A percentile compares a stretch with the other conserved stretches of the same genome.
These are phyloP conservation scores for Pestalotiopsis sp. DNA, from an alignment of 2,329 filamentous ascomycete genomes.

Conservation along the genomic window DNA sequence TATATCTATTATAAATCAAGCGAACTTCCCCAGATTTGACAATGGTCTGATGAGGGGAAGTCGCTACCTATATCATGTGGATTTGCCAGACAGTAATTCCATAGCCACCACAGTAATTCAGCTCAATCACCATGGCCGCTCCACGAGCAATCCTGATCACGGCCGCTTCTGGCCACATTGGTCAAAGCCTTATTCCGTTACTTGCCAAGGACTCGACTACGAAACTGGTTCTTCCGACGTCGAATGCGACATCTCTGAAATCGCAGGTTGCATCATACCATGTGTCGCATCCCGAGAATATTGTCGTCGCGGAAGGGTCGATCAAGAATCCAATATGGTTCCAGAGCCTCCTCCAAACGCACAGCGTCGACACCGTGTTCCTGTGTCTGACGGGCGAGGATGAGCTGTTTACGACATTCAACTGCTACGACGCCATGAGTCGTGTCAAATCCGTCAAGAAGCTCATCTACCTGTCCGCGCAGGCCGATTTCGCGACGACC, in stretches of 20 bases:
- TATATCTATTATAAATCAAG: background rate
- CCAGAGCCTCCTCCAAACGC: background rate
- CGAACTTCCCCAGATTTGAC: background rate
- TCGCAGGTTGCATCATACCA: background rate
- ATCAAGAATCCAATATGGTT: constrained; percentile 9
- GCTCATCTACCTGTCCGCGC: constrained; percentile 5
- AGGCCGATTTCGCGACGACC: background rate
- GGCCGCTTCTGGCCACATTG: constrained; percentile 6
- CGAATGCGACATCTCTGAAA: background rate
- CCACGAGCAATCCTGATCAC: constrained; percentile 1
- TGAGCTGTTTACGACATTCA: constrained; percentile 6
- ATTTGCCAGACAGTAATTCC: no score
- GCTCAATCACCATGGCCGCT: background rate
- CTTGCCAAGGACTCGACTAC: background rate
- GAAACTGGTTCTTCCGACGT: constrained; percentile 5
- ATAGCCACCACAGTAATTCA: background rate
- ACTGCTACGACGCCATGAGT: constrained; percentile 2
- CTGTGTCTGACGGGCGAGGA: constrained; percentile 10
- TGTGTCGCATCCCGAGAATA: background rate
- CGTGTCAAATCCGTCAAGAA: constrained; percentile 2
- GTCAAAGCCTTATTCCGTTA: constrained; percentile 6
- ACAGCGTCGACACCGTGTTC: constrained; percentile 8
- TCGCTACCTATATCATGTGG: no score
- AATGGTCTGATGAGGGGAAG: background rate
- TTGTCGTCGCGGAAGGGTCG: constrained; percentile 8